Evolutionary conservation across 1,139 yeast species (phyloP), one percentile per base, ranked within the genome.

Genomic region (Diutina ranongensis): DNA sequence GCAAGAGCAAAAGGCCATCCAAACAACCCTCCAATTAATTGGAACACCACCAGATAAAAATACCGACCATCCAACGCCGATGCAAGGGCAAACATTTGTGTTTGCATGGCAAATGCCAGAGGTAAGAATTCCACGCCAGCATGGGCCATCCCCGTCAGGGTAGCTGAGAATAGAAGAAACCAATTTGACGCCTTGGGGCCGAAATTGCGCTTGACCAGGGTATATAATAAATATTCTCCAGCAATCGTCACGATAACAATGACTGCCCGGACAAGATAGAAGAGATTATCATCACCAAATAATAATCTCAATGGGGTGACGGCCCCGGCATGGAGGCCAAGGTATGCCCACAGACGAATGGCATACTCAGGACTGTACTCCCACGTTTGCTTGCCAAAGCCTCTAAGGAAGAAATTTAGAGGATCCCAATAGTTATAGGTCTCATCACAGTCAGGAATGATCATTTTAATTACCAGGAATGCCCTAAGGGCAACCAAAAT

Each of bases 311-410:
- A 12, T 7, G 34, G 34, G 5, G 40, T 28, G 13, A 35, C 22
- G 16, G 28, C 15, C n/a, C 28, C 40, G n/a, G 40, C 40, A 52
- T 72, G 76, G 0, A 86, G 88, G 2, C 78, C 46, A 38, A 83
- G 58, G 55, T 83, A 88, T 0, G 84, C 74, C 78, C 94, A 89
- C 7, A 95, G 85, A 51, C 97, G 67, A 46, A 89, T 87, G 18
- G 95, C 88, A 57, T 76, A 87, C 47, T 74, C 85, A 0, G 97
- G 97, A 1, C 96, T 86, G 60, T 89, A 89, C 57, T 89, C 97
- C 97, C 97, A 89, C 0, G 97, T 89, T 61, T 88, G 88, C 54
- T 87, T 84, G 2, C 97, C 98, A 60, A 85, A 87, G 2, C 83
- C 83, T 52, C 95, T 74, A 2, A 83, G 64, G 35, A 89, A 56